Conservation (phyloP, 2,329 filamentous ascomycete genomes). For the Karstenula rhodostoma region DNA sequence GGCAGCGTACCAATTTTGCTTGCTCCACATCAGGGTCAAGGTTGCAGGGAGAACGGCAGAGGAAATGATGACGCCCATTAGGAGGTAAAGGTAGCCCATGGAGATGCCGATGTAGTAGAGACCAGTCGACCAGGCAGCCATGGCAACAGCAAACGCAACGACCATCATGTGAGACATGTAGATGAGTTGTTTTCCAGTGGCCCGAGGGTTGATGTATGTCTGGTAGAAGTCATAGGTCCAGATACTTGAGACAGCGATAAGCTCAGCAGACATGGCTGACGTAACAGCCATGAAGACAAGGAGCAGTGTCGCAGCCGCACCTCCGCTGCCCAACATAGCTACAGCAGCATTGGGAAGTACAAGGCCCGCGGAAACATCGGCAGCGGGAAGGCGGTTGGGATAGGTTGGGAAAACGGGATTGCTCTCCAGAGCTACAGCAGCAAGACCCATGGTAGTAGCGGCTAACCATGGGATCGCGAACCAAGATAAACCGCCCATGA, state of each 20-base stretch:
- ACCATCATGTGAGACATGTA: constrained; percentile 80
- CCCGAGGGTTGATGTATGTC: constrained; percentile 81
- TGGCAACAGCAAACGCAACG: constrained; percentile 76
- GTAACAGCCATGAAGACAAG: constrained; percentile 93
- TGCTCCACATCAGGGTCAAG: constrained; percentile 80
- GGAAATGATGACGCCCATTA: constrained; percentile 93
- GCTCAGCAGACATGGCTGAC: constrained; percentile 79
- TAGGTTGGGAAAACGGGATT: constrained; percentile 76
- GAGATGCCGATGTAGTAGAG: constrained; percentile 71
- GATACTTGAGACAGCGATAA: constrained; percentile 89
- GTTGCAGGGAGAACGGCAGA: constrained; percentile 84
- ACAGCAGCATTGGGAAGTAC: constrained; percentile 87
- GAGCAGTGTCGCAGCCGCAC: constrained; percentile 78
- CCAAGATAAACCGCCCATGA: constrained; percentile 86
- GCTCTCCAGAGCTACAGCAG: constrained; percentile 80
- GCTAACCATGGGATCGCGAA: constrained; percentile 93
- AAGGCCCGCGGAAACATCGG: constrained; percentile 81
- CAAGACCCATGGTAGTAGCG: constrained; percentile 86
- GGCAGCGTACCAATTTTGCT: constrained; percentile 79
- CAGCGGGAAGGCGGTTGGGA: constrained; percentile 73
- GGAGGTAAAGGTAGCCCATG: constrained; percentile 88
- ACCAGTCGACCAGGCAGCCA: constrained; percentile 80
- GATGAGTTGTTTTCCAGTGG: constrained; percentile 78
- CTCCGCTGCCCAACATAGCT: constrained; percentile 80
- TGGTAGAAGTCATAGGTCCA: constrained; percentile 90